Base-by-base conservation (phyloP, 2,329 filamentous ascomycete species). In the Cercospora zeae-maydis region DNA sequence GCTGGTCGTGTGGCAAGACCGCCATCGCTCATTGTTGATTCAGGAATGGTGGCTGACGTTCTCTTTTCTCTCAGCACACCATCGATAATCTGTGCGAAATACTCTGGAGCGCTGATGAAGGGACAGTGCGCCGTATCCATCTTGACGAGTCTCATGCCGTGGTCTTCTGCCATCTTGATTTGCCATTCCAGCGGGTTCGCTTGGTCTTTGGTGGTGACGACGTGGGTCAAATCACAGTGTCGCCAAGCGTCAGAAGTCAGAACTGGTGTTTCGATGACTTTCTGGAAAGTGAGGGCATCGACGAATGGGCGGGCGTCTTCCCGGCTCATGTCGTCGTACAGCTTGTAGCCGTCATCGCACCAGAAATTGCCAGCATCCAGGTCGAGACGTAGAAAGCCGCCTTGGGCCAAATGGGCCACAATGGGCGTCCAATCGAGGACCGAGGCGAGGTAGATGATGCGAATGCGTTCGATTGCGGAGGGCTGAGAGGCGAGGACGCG, bases 251-350 rank as follows among this genome's bases (percentile, higher is more conserved):
- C 30, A 11, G 59, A 51, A 5, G 31, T 47, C 1, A 57, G 16
- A 45, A 49, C 53, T 1, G 52, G 30, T 19, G 42, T 51, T 4
- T 49, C 52, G 13, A 53, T 21, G 14, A 52, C 42, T 45, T 53
- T 49, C 11, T 62, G 59, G 11, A 57, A 64, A 10, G 31, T 53
- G 47, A 64, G 27, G 2, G 63, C 63, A 13, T 64, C 59, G 14
- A 61, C 51, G 33, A 49, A 64, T 16, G 63, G 63, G 27, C 27
- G 31, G 7, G 62, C 51, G 19, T 59, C 59, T 42, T 59, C 59
- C 30, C 33, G 16, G n/a, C 14, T 52, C 63, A 65, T 65, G 37
- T 65, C 63, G 5, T 62, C 55, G 45, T 49, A 65, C 39, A 65
- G 54, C 4, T 62, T 33, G 14, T 65, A 45, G 33, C 47, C 55